Evolutionary conservation across 352 stramenopile genomes (phyloP).

Genomic region (Elongisporangium anandrum): DNA sequence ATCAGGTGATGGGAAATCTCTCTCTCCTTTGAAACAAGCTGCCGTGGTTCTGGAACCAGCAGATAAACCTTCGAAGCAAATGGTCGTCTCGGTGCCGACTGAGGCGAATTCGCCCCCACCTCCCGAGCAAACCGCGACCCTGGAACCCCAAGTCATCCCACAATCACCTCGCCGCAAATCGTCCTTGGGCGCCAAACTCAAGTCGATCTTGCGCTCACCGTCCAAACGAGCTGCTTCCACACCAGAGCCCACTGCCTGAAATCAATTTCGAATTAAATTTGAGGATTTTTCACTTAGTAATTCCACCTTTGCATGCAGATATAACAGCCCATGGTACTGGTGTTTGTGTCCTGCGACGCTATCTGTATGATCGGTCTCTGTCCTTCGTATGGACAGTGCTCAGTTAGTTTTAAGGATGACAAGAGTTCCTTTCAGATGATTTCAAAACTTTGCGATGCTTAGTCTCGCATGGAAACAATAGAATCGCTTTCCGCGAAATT

Average conservation of each 20-base stretch:
- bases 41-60: neutral
- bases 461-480: too few species aligned
- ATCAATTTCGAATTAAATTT: neutral
- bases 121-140: constrained; percentile 19
- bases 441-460: too few species aligned
- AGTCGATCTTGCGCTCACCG: constrained; percentile 34
- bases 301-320: too few species aligned
- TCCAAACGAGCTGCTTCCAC: constrained; percentile 15
- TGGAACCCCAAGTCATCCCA: constrained; percentile 16
- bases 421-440: too few species aligned
- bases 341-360: too few species aligned
- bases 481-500: too few species aligned
- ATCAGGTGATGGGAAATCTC: constrained; percentile 10
- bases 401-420: too few species aligned
- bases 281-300: too few species aligned
- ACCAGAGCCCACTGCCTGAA: neutral
- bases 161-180: constrained; percentile 22
- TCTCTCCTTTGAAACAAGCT: neutral
- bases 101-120: neutral
- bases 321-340: too few species aligned
- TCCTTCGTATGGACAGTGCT: too few species aligned
- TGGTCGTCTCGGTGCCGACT: neutral
- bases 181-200: constrained; percentile 41
- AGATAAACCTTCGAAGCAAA: neutral
- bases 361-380: too few species aligned